Evolutionary conservation across 805 yeast species (phyloP).

Genomic region (Kazachstania viticola): DNA sequence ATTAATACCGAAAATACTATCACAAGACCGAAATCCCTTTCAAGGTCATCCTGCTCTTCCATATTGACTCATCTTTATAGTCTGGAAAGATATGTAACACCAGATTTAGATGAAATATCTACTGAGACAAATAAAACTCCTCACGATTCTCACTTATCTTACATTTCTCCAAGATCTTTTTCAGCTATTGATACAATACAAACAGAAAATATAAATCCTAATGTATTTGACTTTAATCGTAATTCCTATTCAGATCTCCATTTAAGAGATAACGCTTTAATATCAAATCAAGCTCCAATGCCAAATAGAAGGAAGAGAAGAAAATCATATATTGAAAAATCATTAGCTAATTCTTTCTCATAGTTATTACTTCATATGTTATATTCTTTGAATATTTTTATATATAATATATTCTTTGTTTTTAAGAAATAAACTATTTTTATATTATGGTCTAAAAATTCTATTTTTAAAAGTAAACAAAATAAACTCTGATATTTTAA

Average conservation of each 20-base stretch:
- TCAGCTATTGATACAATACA: neutral
- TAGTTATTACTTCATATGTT: too few relatives aligned
- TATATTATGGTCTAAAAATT: too few relatives aligned
- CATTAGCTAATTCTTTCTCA: constrained; percentile 13
- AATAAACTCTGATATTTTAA: too few relatives aligned
- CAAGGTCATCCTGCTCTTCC: constrained; percentile 11
- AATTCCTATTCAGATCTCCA: constrained; percentile 4
- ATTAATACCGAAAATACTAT: neutral
- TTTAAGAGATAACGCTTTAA: neutral
- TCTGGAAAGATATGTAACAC: constrained; percentile 19
- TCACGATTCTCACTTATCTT: neutral
- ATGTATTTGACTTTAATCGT: neutral
- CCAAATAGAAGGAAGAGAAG: constrained; percentile 6
- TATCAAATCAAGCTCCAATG: neutral
- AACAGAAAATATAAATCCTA: neutral
- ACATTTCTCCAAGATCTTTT: neutral
- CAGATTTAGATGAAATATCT: constrained; percentile 18
- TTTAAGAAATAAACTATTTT: too few relatives aligned
- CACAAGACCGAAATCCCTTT: constrained; percentile 3
- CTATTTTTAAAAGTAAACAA: too few relatives aligned
- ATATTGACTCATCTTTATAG: constrained; percentile 22
- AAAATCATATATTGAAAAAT: constrained; percentile 15
- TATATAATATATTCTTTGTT: too few relatives aligned
- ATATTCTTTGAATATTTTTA: too few relatives aligned
- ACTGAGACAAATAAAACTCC: constrained; percentile 1